Evolutionary conservation across 106 monocot species (phyloP).

Genomic region (Platanthera zijinensis): DNA sequence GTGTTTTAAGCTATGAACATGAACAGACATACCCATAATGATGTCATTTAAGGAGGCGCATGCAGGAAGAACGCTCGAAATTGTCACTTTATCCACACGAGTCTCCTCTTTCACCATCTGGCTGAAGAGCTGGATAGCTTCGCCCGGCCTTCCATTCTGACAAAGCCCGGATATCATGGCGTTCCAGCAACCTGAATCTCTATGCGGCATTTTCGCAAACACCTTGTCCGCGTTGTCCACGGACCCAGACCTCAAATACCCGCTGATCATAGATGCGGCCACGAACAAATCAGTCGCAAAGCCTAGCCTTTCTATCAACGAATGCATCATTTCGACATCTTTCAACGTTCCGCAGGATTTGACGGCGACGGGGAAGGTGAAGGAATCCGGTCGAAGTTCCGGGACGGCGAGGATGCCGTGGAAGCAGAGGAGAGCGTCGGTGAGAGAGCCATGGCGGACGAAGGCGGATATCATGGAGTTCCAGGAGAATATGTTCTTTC

Average conservation of each 20-base stretch:
- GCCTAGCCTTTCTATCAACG: constrained; percentile 34
- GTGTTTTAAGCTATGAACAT: constrained; percentile 32
- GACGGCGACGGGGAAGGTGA: constrained; percentile 52
- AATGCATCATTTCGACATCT: constrained; percentile 27
- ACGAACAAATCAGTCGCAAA: constrained; percentile 22
- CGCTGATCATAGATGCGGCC: constrained; percentile 18
- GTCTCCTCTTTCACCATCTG: constrained; percentile 37
- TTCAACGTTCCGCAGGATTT: constrained; percentile 32
- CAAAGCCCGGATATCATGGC: constrained; percentile 59
- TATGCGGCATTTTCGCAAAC: constrained; percentile 50
- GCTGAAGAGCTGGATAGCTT: constrained; percentile 32
- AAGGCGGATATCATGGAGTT: constrained; percentile 50
- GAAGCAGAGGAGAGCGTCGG: constrained; percentile 27
- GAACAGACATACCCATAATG: constrained; percentile 30
- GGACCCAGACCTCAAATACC: constrained; percentile 26
- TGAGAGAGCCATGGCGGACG: constrained; percentile 20
- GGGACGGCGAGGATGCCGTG: constrained; percentile 18
- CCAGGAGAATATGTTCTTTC: constrained; percentile 30
- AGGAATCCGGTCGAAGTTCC: constrained; percentile 22
- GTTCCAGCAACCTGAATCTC: constrained; percentile 62
- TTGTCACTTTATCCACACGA: constrained; percentile 36
- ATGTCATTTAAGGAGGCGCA: constrained; percentile 31
- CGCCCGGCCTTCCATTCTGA: constrained; percentile 28
- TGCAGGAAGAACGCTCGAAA: constrained; percentile 55
- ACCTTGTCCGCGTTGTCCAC: constrained; percentile 23